phyloP scores from a whole-genome alignment of 306 rosid genomes.

The Datisca glomerata region DNA sequence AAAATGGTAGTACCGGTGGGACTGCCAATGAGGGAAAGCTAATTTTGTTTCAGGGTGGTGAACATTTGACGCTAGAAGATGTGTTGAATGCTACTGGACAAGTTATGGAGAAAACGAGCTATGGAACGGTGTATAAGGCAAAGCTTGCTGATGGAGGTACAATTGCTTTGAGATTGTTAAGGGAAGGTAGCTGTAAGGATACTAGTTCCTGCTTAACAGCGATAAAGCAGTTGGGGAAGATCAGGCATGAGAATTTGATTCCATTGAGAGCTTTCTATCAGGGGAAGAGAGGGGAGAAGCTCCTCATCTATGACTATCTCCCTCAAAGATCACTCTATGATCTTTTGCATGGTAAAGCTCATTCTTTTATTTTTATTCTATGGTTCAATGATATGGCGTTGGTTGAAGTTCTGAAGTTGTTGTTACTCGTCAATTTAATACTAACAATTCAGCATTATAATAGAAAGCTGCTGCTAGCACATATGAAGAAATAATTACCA shows the following conservation, averaged over 20 bases:
- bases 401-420: neutral
- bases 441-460: neutral
- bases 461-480: neutral
- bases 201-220: conserved; percentile 55
- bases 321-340: conserved; percentile 71
- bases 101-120: conserved; percentile 90
- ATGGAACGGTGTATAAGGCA: conserved; percentile 94
- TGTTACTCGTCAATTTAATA: neutral
- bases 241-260: conserved; percentile 89
- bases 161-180: conserved; percentile 77
- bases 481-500: neutral
- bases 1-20: conserved; percentile 17
- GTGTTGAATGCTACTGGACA: conserved; percentile 97
- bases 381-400: neutral
- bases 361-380: neutral
- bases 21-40: conserved; percentile 77
- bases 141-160: conserved; percentile 90
- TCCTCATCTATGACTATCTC: conserved; percentile 76
- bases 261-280: conserved; percentile 95
- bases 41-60: conserved; percentile 80
- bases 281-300: conserved; percentile 96
- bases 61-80: conserved; percentile 85
- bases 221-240: conserved; percentile 75
- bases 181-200: conserved; percentile 93
- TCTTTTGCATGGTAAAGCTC: conserved; percentile 71